A percentile compares a stretch with the other conserved stretches of the same genome.
Evolutionary conservation across 768 basidiomycete genomes (phyloP).

Genomic region (Dictyophora rubrovolvata): DNA sequence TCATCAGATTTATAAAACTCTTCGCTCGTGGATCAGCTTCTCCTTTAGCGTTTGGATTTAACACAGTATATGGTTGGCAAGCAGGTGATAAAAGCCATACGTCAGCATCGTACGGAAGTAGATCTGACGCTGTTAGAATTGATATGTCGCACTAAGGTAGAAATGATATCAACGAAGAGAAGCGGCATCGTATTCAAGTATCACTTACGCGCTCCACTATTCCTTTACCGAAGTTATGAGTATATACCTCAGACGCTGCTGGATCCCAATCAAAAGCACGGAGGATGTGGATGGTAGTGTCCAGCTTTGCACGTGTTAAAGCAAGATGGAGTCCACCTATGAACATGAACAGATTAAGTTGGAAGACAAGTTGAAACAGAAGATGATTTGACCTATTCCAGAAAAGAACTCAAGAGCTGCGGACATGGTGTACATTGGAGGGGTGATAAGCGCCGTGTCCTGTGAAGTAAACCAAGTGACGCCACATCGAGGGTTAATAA

Average conservation of each 20-base stretch:
- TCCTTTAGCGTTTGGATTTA: slow-evolving; percentile 66
- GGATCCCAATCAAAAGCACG: slow-evolving; percentile 83
- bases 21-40: slow-evolving; percentile 61
- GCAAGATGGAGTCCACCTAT: slow-evolving; percentile 68
- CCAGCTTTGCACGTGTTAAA: slow-evolving; percentile 38
- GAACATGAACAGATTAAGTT: slow-evolving; percentile 3
- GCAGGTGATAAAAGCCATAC: slow-evolving; percentile 76
- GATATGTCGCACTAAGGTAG: slow-evolving; percentile 47
- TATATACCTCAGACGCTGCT: slow-evolving; percentile 59
- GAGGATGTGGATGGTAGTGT: slow-evolving; percentile 32
- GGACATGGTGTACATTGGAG: not conserved
- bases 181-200: not conserved
- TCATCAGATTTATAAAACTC: slow-evolving; percentile 65
- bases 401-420: slow-evolving; percentile 57
- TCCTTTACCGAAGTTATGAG: slow-evolving; percentile 41
- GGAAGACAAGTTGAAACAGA: not conserved
- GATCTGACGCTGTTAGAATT: slow-evolving; percentile 36
- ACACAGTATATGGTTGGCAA: slow-evolving; percentile 75
- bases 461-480: too few relatives aligned
- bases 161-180: not conserved
- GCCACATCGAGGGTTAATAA: too few relatives aligned
- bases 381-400: slow-evolving; percentile 53
- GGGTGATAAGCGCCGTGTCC: too few relatives aligned
- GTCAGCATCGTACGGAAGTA: slow-evolving; percentile 41
- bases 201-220: slow-evolving; percentile 41